Evolutionary conservation across 1,139 yeast species (phyloP), one percentile per base, ranked within the genome.

Genomic region (Petasospora fabianii): DNA sequence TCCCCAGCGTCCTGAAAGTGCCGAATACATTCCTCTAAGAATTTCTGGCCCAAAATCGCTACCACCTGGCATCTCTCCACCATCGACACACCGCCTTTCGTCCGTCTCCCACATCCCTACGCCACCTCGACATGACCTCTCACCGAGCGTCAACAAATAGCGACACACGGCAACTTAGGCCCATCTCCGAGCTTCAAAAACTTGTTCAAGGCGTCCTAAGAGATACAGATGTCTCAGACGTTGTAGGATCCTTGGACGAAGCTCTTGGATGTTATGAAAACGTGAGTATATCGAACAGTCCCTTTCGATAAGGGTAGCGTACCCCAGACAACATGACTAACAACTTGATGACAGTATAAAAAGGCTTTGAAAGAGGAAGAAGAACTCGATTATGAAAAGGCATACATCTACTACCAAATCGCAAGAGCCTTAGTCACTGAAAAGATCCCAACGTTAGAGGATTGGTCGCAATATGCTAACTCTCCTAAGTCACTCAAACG

Each of bases 371-470:
- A 41, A n/a, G n/a, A n/a, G 22, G 20, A 22, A 13, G 29, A 33
- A 4, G 15, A 20, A 2, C 16, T 22, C 8, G 45, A 50, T 20
- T 54, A 54, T 40, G 64, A 61, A 42, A 47, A 57, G 13, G 60
- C 64, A 11, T 63, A 53, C 35, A 51, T 60, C 14, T 61, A 61
- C 39, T 63, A 59, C 46, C 54, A 54, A 32, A 58, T 59, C 20
- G 55, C 63, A n/a, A 56, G 53, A 20, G 50, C 40, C 24, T 47
- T 59, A 2, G 46, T 59, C 17, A 43, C 51, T 13, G 48, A 50
- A 13, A 53, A 44, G 28, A 51, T 55, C 19, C 56, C 57, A 1
- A 32, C 35, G 1, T 42, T 59, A 6, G 35, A 48, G 3, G 54
- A 53, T 31, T 59, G 58, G 43, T 21, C n/a, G 1, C 12, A 18